Conservation (phyloP, 164 flowering plant species). For the Dillenia suffruticosa region DNA sequence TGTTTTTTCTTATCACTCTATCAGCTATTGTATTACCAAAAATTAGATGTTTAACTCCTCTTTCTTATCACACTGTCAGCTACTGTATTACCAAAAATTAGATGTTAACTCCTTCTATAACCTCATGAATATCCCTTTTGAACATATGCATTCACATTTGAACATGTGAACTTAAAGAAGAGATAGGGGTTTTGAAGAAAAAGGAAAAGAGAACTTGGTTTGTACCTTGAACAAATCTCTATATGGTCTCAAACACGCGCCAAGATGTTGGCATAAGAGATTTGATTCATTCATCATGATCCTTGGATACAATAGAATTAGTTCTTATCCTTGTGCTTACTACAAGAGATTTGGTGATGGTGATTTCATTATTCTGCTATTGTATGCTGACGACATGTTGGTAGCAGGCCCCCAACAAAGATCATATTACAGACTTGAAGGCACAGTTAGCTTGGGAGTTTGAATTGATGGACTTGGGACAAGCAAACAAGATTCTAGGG, state of each 20-base stretch:
- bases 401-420: slow-evolving; percentile 1
- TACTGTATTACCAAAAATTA: too few relatives aligned
- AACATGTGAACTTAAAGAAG: slow-evolving; percentile 12
- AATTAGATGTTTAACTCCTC: too few relatives aligned
- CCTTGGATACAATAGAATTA: slow-evolving; percentile 5
- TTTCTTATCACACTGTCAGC: too few relatives aligned
- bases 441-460: slow-evolving; percentile 5
- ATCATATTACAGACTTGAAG: slow-evolving; percentile 2
- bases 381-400: too few relatives aligned
- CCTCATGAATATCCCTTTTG: too few relatives aligned
- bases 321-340: background rate
- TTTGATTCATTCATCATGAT: slow-evolving; percentile 12
- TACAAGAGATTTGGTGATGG: slow-evolving; percentile 2
- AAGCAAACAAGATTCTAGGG: slow-evolving; percentile 3
- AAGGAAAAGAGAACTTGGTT: slow-evolving; percentile 6
- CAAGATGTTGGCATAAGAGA: slow-evolving; percentile 6
- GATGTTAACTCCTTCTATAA: too few relatives aligned
- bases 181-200: slow-evolving; percentile 5
- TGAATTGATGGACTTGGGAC: slow-evolving; percentile 5
- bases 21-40: too few relatives aligned
- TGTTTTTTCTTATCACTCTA: too few relatives aligned
- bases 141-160: too few relatives aligned
- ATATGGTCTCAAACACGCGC: background rate
- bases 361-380: background rate
- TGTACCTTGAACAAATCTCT: slow-evolving; percentile 11